These are phyloP conservation scores for Urostyla sp. DNA, from an alignment of 73 alveolate genomes.

Conservation along the genomic window DNA sequence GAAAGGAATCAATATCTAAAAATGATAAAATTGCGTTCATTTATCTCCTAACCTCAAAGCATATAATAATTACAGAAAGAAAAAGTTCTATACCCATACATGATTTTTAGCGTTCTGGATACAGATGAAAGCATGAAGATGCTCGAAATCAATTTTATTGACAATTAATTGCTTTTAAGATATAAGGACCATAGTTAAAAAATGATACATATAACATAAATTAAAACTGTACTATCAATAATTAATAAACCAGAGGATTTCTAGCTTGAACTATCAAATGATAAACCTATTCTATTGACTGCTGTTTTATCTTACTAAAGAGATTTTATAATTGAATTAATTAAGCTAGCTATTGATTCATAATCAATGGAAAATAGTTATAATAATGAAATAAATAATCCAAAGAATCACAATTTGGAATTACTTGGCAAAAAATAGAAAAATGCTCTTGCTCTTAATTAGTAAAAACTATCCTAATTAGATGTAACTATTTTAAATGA, in stretches of 20 bases:
- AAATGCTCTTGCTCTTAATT: background rate
- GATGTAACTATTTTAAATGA: constrained; percentile 5
- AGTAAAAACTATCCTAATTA: background rate
- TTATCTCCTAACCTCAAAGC: constrained; percentile 26
- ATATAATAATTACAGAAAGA: constrained; percentile 24
- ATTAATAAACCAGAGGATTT: constrained; percentile 55
- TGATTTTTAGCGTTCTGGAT: constrained; percentile 54
- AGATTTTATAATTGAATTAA: constrained; percentile 53
- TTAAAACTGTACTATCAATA: constrained; percentile 42
- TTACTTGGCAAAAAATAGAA: constrained; percentile 11
- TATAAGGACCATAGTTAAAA: constrained; percentile 44
- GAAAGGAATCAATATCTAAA: constrained; percentile 44
- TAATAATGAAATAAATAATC: constrained; percentile 43
- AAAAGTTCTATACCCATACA: constrained; percentile 52
- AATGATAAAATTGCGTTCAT: constrained; percentile 53
- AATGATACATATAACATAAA: constrained; percentile 33
- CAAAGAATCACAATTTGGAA: constrained; percentile 53
- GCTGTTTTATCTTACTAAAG: constrained; percentile 52
- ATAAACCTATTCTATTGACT: constrained; percentile 24
- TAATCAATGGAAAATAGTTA: background rate
- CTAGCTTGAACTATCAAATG: constrained; percentile 51
- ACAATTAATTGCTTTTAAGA: constrained; percentile 23
- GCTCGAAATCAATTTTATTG: constrained; percentile 57
- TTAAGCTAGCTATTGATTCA: constrained; percentile 40
- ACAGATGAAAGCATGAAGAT: constrained; percentile 24